phyloP scores from a whole-genome alignment of 257 asterid genomes.

The Solanum ahanhuiri region DNA sequence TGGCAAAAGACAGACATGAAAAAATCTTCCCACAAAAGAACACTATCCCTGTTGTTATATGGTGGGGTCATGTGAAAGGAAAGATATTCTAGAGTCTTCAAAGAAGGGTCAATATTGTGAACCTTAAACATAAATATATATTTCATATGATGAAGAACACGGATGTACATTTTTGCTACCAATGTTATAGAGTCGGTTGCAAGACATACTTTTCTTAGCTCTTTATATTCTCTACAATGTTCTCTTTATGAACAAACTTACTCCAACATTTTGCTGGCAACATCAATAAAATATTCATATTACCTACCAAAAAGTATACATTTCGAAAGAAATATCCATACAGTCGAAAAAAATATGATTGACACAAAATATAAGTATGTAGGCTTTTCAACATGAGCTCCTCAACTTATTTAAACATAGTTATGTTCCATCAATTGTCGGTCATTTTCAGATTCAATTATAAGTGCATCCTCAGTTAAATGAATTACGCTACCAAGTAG shows the following conservation, averaged over 20 bases:
- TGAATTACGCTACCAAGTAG: not conserved
- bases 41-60: not conserved
- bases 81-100: not conserved
- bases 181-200: not conserved
- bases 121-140: not conserved
- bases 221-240: not conserved
- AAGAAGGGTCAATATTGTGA: not conserved
- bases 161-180: not conserved
- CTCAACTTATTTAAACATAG: not conserved
- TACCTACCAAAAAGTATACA: not conserved
- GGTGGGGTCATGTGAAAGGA: not conserved
- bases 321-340: not conserved
- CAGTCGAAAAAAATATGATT: not conserved
- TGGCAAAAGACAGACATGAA: not conserved
- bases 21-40: not conserved
- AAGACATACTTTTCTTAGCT: not conserved
- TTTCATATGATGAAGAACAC: not conserved
- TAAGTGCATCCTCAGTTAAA: not conserved
- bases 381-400: not conserved
- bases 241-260: not conserved
- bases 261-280: not conserved
- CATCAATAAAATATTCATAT: not conserved
- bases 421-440: not conserved
- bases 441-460: not conserved
- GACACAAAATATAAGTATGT: not conserved